These are phyloP conservation scores for Taiwanofungus camphoratus DNA, from an alignment of 1,284 basidiomycete species.

Conservation along the genomic window DNA sequence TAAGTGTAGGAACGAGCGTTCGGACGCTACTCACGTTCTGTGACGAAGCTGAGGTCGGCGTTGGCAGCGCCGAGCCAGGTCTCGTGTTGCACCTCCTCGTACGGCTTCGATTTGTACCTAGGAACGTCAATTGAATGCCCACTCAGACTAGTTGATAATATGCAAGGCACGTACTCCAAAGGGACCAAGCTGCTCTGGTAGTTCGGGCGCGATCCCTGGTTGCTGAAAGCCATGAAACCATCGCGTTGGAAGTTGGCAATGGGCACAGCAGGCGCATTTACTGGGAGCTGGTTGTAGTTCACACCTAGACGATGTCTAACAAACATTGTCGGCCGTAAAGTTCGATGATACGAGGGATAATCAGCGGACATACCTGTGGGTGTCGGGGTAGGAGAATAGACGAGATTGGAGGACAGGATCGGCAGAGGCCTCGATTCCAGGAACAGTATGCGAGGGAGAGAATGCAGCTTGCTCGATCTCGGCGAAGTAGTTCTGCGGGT, in stretches of 20 bases:
- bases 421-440: conserved; percentile 82
- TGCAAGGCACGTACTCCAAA: conserved; percentile 40
- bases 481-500: conserved; percentile 81
- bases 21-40: conserved; percentile 74
- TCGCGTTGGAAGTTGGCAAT: conserved; percentile 87
- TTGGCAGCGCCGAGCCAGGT: conserved; percentile 69
- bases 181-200: conserved; percentile 76
- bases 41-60: conserved; percentile 72
- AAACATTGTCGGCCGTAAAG: not conserved
- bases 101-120: conserved; percentile 32
- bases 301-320: conserved; percentile 69
- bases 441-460: conserved; percentile 80
- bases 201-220: conserved; percentile 81
- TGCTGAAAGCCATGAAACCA: conserved; percentile 62
- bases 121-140: not conserved
- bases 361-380: conserved; percentile 46
- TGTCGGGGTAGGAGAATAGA: conserved; percentile 94
- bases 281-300: conserved; percentile 88
- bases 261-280: conserved; percentile 74
- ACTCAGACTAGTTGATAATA: not conserved
- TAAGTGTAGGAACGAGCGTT: too few relatives aligned
- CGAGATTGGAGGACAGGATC: conserved; percentile 92
- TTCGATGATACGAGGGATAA: not conserved
- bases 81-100: conserved; percentile 58
- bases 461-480: conserved; percentile 86